Evolutionary conservation across 2,329 filamentous ascomycete genomes (phyloP).

Genomic region (Colletotrichum kahawae): DNA sequence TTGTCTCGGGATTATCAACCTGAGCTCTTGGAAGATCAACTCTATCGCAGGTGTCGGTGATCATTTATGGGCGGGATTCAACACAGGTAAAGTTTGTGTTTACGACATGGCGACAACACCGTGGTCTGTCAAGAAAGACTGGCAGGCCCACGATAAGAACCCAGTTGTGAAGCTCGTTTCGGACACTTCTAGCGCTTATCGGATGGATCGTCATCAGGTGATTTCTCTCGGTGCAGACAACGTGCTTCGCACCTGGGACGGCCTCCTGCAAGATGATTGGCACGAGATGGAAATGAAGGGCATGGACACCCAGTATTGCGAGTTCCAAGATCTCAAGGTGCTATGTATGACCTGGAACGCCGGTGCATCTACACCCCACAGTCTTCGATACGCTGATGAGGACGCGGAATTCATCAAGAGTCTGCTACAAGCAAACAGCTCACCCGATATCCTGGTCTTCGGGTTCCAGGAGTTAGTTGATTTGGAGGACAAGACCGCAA

Average conservation of each 20-base stretch:
- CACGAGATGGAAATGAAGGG: slow-evolving; percentile 89
- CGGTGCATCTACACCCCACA: slow-evolving; percentile 90
- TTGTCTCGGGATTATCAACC: slow-evolving; percentile 80
- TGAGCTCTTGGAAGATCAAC: slow-evolving; percentile 96
- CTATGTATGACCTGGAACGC: slow-evolving; percentile 96
- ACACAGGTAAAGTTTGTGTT: slow-evolving; percentile 90
- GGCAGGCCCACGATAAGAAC: slow-evolving; percentile 81
- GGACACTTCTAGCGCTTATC: slow-evolving; percentile 85
- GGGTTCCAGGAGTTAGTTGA: slow-evolving; percentile 99
- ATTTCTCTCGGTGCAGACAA: slow-evolving; percentile 88
- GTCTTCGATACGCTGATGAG: slow-evolving; percentile 71
- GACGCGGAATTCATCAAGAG: slow-evolving; percentile 83
- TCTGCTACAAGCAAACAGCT: slow-evolving; percentile 75
- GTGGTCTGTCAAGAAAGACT: slow-evolving; percentile 93
- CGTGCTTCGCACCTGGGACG: slow-evolving; percentile 86
- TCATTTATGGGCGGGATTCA: slow-evolving; percentile 92
- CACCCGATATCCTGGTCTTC: slow-evolving; percentile 91
- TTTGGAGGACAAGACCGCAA: slow-evolving; percentile 95
- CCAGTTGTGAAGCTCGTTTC: slow-evolving; percentile 79
- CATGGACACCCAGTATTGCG: slow-evolving; percentile 82
- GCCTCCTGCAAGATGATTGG: slow-evolving; percentile 91
- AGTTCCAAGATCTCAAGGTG: slow-evolving; percentile 81
- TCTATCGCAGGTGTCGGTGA: slow-evolving; percentile 80
- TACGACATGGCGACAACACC: slow-evolving; percentile 85
- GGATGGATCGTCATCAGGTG: slow-evolving; percentile 82